Base-by-base conservation (phyloP, 108 stramenopile species). In the Nitzschia sp. region DNA sequence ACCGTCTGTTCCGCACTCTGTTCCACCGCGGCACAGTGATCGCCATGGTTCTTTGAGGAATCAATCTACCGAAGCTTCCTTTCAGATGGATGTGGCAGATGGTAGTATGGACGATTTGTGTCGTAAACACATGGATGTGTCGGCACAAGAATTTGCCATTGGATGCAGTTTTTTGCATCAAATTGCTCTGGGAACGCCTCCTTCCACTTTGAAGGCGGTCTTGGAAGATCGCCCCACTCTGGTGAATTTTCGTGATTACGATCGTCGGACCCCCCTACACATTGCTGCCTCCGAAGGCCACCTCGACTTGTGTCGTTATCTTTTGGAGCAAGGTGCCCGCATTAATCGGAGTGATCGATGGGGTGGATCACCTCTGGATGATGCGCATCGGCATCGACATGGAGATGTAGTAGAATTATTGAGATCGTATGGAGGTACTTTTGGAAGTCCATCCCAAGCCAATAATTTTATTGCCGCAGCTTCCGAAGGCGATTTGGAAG, bases 181-280 rank as follows among this genome's bases (percentile, higher is more conserved):
- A 61, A 59, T 85, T 21, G 87, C 84, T 1, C 42, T 88, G 34
- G 87, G 87, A 5, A 83, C 83, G 48, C 0, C 54, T 1, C 47
- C 54, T 1, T 1, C 18, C 18, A 61, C 69, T 1, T 24, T 76
- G 23, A 68, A 76, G 13, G 2, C 9, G 17, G 25, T 71, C n/a
- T 31, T 76, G 38, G 8, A 67, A 25, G 67, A 75, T 24, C 28
- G 51, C 33, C 38, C 38, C 9, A 42, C 9, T 42, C 38, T 42
- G 9, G 38, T 42, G 9, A 42, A 42, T 42, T 42, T 42, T 13
- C 38, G 38, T 42, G 89, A 94, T 68, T 62, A 88, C 24, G 74
- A 72, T n/a, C 93, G 95, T 0, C 74, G 76, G 18, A 93, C 95
- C 42, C 79, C 93, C n/a, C 70, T 94, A 19, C 93, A 93, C 68